Base-by-base conservation (phyloP, 495 filamentous ascomycete species). In the Staphylotrichum tortipilum region DNA sequence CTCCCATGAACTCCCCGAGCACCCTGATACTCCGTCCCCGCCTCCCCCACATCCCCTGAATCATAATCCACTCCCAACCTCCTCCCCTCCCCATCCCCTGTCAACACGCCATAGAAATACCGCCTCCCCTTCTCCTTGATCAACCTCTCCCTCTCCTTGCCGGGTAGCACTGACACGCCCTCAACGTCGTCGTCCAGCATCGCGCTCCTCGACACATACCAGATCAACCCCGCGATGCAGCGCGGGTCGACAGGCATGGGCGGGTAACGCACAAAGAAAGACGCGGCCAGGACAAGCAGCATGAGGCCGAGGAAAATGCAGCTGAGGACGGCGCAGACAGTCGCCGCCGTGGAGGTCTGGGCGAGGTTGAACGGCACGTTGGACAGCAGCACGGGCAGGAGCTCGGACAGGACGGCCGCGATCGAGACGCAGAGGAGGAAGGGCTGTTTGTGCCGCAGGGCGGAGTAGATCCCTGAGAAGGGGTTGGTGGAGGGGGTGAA, bases 231-330 rank as follows among this genome's bases (percentile, higher is more conserved):
- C 3, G 57, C 58, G 22, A 69, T 61, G 24, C 41, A 56, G 8
- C 62, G 49, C 38, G 66, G 66, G 26, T 67, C 64, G 15, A 61
- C 60, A 1, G 66, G 66, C 64, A 69, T 64, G 3, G 57, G 59
- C 15, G 66, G 66, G 53, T 61, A 69, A 1, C 53, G 44, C 17
- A 61, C 45, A 17, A 58, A 59, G 42, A 67, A 62, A 1, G 55
- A 59, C 6, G 39, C 42, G n/a, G 39, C 43, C 21, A 69, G 42
- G 1, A 61, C 59, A 10, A 47, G 21, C 8, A 64, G 52, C 54
- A 60, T 56, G 31, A 59, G 9, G 7, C 39, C 46, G 4, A 69
- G 46, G 5, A 62, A 58, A 0, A 58, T 14, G 3, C 47, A 44
- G 23, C 40, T 53, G 33, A 61, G 47, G 8, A 57, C 50, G 17